Evolutionary conservation across 305 asterid species (phyloP), one percentile per base, ranked within the genome.

Genomic region (Rubia occidens): DNA sequence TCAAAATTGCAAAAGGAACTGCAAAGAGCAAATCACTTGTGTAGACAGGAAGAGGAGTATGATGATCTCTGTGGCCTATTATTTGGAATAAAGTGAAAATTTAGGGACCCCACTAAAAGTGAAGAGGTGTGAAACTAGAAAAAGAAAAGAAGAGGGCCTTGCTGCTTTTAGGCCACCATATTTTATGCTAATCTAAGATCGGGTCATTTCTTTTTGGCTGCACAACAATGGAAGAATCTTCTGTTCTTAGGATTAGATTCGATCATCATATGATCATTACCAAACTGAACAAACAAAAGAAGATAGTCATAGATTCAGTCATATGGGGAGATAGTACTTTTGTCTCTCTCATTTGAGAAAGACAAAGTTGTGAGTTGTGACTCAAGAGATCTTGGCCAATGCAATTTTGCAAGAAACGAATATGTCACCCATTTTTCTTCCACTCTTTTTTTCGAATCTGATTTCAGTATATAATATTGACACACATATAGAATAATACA

Each of bases 321-420:
- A 43, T 71, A 76, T 71, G 75, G 75, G 78, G 83, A 35, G 80
- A 81, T 83, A 58, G 76, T 69, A 81, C 93, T 89, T 89, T 86
- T 91, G 95, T 89, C 98, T 49, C 55, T 49, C 55, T 88, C 84
- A 81, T 76, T 79, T 68, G 69, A 78, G 69, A 81, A 84, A 82
- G 88, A 83, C 85, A 88, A 88, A n/a, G n/a, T n/a, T n/a, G n/a
- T n/a, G n/a, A 88, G 95, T 75, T 93, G 83, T 83, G 77, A 84
- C 85, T 84, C 86, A 82, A 85, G 87, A 84, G 91, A 91, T 86
- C 88, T 82, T 71, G 76, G 72, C 80, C 82, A 79, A 68, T 77
- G 74, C 96, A 89, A 90, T 80, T 77, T 67, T 77, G 74, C 96
- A 92, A 90, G 98, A 72, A 90, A 93, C 81, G 98, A 88, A 93